These are phyloP conservation scores for Crithidia expoeki DNA, from an alignment of 208 protist species.

Conservation along the genomic window DNA sequence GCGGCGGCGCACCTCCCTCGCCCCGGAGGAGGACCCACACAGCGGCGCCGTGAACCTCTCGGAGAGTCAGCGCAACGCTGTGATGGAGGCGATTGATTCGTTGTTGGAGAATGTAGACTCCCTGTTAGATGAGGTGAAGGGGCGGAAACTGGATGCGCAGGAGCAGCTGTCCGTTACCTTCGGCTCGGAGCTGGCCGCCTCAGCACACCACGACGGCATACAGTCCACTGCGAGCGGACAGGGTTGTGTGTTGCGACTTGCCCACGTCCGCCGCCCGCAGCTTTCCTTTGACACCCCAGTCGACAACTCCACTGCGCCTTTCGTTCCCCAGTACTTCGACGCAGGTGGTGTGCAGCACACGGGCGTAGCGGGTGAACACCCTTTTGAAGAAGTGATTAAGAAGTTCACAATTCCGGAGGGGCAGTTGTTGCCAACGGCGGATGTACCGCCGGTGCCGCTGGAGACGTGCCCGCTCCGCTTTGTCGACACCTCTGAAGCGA, in stretches of 20 bases:
- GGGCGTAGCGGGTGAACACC: conserved; percentile 70
- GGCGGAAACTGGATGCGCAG: conserved; percentile 57
- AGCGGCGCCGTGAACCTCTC: conserved; percentile 34
- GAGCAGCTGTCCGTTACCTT: conserved; percentile 85
- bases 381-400: conserved; percentile 74
- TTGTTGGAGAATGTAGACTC: conserved; percentile 85
- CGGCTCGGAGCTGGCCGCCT: conserved; percentile 59
- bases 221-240: neutral
- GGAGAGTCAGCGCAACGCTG: conserved; percentile 57
- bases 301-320: conserved; percentile 74
- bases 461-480: conserved; percentile 65
- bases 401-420: conserved; percentile 40
- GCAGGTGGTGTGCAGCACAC: conserved; percentile 49
- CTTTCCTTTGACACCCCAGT: conserved; percentile 76
- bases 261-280: conserved; percentile 69
- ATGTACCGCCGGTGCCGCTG: conserved; percentile 72
- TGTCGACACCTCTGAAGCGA: conserved; percentile 63
- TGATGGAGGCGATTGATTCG: conserved; percentile 89
- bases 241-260: conserved; percentile 28
- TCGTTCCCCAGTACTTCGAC: conserved; percentile 70
- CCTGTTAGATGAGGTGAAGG: conserved; percentile 78
- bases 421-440: conserved; percentile 59
- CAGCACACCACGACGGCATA: conserved; percentile 5
- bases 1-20: conserved; percentile 53
- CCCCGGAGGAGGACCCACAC: conserved; percentile 7